Conservation (phyloP, 257 asterid genomes). For the Plectranthus barbatus region DNA sequence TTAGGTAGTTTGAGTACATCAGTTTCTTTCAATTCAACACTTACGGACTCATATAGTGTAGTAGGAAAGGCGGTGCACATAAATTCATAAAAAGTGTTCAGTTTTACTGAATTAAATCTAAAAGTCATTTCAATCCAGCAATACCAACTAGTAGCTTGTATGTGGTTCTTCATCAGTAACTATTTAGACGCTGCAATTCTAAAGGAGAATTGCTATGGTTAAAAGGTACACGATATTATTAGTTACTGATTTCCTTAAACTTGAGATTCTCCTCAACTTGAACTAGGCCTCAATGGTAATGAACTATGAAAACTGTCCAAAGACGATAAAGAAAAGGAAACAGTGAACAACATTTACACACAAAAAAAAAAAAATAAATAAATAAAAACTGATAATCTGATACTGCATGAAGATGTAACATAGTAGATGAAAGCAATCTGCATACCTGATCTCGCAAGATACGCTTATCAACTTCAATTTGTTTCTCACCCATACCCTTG, state of each 20-base stretch:
- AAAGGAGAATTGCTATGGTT: background rate
- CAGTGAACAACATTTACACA: too few relatives aligned
- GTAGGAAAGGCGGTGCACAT: background rate
- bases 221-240: background rate
- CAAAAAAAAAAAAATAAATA: too few relatives aligned
- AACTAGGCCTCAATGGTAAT: background rate
- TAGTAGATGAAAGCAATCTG: constrained; percentile 9
- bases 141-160: background rate
- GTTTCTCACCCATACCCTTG: constrained; percentile 99
- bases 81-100: background rate
- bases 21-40: background rate
- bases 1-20: background rate
- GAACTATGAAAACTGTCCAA: background rate
- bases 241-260: background rate
- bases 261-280: background rate
- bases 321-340: background rate
- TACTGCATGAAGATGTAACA: background rate
- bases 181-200: background rate
- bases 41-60: background rate
- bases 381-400: background rate
- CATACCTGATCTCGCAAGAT: constrained; percentile 88
- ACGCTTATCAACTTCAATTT: constrained; percentile 97
- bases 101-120: background rate
- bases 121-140: background rate
- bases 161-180: background rate